Evolutionary conservation across 2,329 filamentous ascomycete species (phyloP).

Genomic region (Penicillium sp.): DNA sequence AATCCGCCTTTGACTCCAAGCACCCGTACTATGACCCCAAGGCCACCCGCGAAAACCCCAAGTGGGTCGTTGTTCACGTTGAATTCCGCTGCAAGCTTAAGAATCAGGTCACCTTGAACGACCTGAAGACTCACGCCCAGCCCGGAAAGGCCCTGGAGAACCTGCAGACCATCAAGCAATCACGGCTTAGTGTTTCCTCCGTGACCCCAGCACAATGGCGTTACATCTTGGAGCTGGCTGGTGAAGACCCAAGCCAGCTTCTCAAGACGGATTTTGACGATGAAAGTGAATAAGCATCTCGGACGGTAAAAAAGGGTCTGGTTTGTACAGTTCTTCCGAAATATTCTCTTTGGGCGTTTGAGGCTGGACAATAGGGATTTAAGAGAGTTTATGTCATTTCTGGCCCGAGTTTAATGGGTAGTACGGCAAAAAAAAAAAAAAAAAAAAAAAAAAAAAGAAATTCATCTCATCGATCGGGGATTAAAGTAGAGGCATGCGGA

Average conservation of each 20-base stretch:
- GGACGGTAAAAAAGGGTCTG: not conserved
- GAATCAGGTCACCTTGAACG: constrained; percentile 67
- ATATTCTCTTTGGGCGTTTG: not conserved
- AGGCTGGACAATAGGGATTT: not conserved
- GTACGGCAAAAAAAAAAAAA: not conserved
- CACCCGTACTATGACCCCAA: constrained; percentile 83
- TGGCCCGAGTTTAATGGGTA: not conserved
- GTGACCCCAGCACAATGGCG: constrained; percentile 50
- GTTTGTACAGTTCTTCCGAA: not conserved
- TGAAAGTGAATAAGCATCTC: not conserved
- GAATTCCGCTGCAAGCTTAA: constrained; percentile 81
- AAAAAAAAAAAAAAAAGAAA: too few relatives aligned
- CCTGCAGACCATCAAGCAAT: constrained; percentile 82
- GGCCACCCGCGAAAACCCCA: constrained; percentile 67
- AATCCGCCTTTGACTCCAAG: constrained; percentile 68
- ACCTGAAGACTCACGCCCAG: constrained; percentile 66
- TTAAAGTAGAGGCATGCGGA: not conserved
- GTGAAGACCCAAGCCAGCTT: constrained; percentile 29
- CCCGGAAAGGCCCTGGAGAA: constrained; percentile 60
- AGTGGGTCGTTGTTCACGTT: constrained; percentile 89
- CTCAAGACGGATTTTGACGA: not conserved
- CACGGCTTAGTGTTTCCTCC: constrained; percentile 72
- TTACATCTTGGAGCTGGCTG: constrained; percentile 47
- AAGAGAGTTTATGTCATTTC: not conserved
- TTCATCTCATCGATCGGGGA: not conserved